Base-by-base conservation (phyloP, 129 eudicot genomes). In the Saussurea involucrata region DNA sequence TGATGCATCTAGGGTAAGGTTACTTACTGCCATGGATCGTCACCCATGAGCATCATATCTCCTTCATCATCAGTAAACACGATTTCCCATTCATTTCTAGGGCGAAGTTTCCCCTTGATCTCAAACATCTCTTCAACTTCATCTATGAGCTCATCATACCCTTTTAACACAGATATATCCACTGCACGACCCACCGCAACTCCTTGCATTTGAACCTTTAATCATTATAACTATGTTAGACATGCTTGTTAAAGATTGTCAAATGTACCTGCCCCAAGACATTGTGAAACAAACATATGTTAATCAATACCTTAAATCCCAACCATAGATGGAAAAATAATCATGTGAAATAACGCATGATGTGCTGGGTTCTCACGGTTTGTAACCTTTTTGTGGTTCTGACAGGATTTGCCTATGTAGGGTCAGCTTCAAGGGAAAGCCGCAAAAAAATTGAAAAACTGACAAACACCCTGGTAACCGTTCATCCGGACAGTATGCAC, bases 21-120 rank as follows among this genome's bases (percentile, higher is more conserved):
- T 34, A 87, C 98, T 88, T 84, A 93, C 98, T 29, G 81, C 98
- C 98, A 94, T 40, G 97, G 97, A 87, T 91, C 86, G 61, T 94
- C 98, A 11, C 97, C 97, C 97, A 91, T 82, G 49, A 94, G 96
- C 96, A 91, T 94, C 93, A 86, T 91, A 74, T 94, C 98, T 75
- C 98, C 98, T 87, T 94, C 98, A 57, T 89, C 88, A 76, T 94
- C 96, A 20, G 98, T 91, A 40, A 91, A 94, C 36, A 94, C 89
- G 13, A 94, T 85, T 68, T 91, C 97, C 98, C 92, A 93, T 75
- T 86, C 84, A 33, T 78, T 78, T 66, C 90, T 81, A 9, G 86
- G 84, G 12, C 71, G 84, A 74, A 93, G 96, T 82, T 88, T 89
- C 24, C 96, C 98, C 74, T 85, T 90, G 46, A 90, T 90, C 36